A percentile compares a stretch with the other conserved stretches of the same genome.
phyloP scores from a whole-genome alignment of 1,284 basidiomycete species.

The Malassezia arunalokei region DNA sequence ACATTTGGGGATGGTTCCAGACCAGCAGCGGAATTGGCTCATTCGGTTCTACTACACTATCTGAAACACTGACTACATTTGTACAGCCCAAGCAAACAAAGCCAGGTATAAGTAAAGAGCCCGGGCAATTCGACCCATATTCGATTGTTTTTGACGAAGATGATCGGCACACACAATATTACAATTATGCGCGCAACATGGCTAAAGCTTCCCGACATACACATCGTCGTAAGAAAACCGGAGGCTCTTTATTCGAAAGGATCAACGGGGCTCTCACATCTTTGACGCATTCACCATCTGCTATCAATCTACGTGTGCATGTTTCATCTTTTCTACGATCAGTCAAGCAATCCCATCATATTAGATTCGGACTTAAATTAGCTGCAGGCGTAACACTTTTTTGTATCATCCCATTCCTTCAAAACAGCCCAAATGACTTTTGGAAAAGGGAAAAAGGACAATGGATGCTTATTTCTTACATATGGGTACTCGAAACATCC shows the following conservation, averaged over 20 bases:
- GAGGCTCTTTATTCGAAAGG: neutral
- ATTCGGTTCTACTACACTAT: neutral
- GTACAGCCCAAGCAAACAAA: neutral
- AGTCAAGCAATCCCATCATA: conserved; percentile 48
- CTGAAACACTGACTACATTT: neutral
- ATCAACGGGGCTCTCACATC: neutral
- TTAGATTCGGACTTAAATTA: conserved; percentile 48
- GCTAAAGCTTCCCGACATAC: neutral
- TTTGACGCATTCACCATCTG: conserved; percentile 6
- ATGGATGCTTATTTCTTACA: conserved; percentile 46
- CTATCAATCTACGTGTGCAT: conserved; percentile 11
- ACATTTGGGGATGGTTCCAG: conserved; percentile 21
- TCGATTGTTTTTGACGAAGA: neutral
- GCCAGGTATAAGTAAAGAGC: neutral
- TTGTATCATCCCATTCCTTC: conserved; percentile 47
- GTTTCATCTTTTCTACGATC: conserved; percentile 15
- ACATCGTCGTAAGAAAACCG: neutral
- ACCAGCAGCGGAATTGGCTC: conserved; percentile 5
- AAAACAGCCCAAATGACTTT: conserved; percentile 36
- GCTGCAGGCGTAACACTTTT: conserved; percentile 48
- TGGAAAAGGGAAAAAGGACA: conserved; percentile 47
- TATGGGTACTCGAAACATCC: conserved; percentile 50
- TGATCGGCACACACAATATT: neutral
- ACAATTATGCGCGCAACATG: conserved; percentile 1
- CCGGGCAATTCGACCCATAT: neutral